Evolutionary conservation across 2,329 filamentous ascomycete genomes (phyloP), one percentile per base, ranked within the genome.

Genomic region (Cordyceps cateniannulata): DNA sequence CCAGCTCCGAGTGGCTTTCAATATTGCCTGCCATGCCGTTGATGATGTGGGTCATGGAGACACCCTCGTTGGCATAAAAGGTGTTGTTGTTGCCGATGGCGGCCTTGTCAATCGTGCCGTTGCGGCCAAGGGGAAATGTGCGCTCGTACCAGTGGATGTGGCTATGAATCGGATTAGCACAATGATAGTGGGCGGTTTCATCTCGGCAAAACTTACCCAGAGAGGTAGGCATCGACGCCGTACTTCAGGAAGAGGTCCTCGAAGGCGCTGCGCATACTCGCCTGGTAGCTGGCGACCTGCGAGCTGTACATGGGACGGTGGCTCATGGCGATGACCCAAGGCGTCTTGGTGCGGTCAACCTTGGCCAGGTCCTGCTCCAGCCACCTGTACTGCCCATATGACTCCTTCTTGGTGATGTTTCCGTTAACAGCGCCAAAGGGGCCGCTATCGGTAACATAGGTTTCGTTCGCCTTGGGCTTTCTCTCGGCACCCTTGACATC

Each of bases 1-100:
- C 65, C 16, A 81, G 67, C 2, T 69, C 72, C 63, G 71, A 75
- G 69, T 82, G 79, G 61, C 74, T 77, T 64, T 81, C 79, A 48
- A 81, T 75, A 63, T 81, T 81, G 24, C 80, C 79, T 3, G 80
- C 80, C 72, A 79, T 78, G n/a, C 79, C 80, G 66, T 81, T 82
- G 68, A 79, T 71, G 38, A 82, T 70, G 62, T 81, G 78, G 1
- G 77, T 79, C 62, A 82, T 76, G 20, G 77, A 79, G 25, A 70
- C 72, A 50, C 79, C 79, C 1, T 76, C 70, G 64, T 80, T 80
- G 59, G 75, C 75, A 51, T 67, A 65, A 69, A 80, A 82, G 10
- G 78, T 81, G 67, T 79, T 73, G 63, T 80, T 77, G 68, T 79
- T 72, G 54, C 79, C 62, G 44, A 82, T 69, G 1, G 75, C 75